Evolutionary conservation across 2,329 filamentous ascomycete genomes (phyloP), one percentile per base, ranked within the genome.

Genomic region (Aspergillus spinulosporus): DNA sequence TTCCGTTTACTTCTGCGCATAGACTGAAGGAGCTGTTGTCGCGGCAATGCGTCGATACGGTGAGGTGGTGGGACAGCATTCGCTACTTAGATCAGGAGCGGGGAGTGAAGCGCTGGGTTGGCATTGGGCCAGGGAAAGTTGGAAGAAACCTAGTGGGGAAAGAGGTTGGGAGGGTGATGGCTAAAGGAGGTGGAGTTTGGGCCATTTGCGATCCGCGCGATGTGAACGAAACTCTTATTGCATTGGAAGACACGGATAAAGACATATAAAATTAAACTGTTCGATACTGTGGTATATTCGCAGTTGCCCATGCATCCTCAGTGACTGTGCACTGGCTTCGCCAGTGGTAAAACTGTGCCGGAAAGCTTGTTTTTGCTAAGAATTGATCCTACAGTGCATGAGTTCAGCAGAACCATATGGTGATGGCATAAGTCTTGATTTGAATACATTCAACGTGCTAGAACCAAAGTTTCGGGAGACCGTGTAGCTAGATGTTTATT

Each of bases 11-110:
- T 61, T 89, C 83, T 62, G 86, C 84, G 64, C 84, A 85, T 40
- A 84, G 95, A 61, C 78, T 97, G 32, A 90, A 90, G 69, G 87
- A 95, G 60, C 75, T 95, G 45, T 78, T 96, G 49, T 87, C 92
- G 1, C 78, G 90, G 48, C 88, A 92, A 68, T 92, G 89, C 59
- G 85, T 94, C n/a, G 91, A 96, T 76, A 97, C 92, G 31, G 91
- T 97, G 42, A 82, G 84, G 57, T 97, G 93, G 93, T 96, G 92
- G 87, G 90, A 95, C 64, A 94, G 90, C 66, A 92, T 97, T 66
- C 86, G 85, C 63, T 96, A 95, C 68, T 78, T 97, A 49, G 90
- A 97, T 71, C 87, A 94, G 70, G 86, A 94, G 66, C 84, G 88
- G 67, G 87, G 87, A 60, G 89, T 96, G 14, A 82, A 87, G 65